phyloP scores from a whole-genome alignment of 805 yeast genomes.

The Pichia membranifaciens region DNA sequence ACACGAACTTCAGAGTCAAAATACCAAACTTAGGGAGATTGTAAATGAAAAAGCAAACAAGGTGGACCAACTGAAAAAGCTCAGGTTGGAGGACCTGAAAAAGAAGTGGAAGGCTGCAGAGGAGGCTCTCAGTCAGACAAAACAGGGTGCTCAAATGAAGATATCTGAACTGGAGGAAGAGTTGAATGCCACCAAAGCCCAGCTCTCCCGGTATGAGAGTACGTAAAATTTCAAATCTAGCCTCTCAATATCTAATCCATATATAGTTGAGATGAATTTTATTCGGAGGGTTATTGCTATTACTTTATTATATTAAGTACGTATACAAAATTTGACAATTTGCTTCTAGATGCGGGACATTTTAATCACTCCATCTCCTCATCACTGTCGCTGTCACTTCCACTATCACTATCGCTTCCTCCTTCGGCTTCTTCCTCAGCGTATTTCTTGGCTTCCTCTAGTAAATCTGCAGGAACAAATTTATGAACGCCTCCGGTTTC shows the following conservation, averaged over 20 bases:
- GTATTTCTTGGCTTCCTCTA: conserved; percentile 74
- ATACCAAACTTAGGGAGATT: neutral
- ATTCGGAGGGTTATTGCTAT: too few relatives aligned
- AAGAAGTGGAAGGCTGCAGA: conserved; percentile 65
- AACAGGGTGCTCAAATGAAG: conserved; percentile 46
- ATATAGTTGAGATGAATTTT: too few relatives aligned
- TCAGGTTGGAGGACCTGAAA: conserved; percentile 57
- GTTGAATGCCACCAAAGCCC: conserved; percentile 33
- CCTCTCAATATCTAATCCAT: too few relatives aligned
- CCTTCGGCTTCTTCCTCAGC: conserved; percentile 83
- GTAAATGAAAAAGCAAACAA: neutral
- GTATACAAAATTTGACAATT: neutral
- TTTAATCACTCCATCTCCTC: conserved; percentile 30
- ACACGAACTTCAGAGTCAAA: conserved; percentile 3
- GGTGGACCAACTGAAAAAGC: conserved; percentile 21
- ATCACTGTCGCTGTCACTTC: conserved; percentile 25
- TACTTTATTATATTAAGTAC: neutral
- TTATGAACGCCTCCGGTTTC: conserved; percentile 79
- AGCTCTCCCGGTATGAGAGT: too few relatives aligned
- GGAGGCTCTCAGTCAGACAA: conserved; percentile 61
- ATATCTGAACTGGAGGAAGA: conserved; percentile 52
- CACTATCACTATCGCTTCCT: conserved; percentile 54
- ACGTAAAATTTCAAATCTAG: too few relatives aligned
- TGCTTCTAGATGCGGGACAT: neutral
- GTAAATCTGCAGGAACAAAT: conserved; percentile 70